Evolutionary conservation across 2,329 filamentous ascomycete species (phyloP), one percentile per base, ranked within the genome.

Genomic region (Lecanosticta acicola): DNA sequence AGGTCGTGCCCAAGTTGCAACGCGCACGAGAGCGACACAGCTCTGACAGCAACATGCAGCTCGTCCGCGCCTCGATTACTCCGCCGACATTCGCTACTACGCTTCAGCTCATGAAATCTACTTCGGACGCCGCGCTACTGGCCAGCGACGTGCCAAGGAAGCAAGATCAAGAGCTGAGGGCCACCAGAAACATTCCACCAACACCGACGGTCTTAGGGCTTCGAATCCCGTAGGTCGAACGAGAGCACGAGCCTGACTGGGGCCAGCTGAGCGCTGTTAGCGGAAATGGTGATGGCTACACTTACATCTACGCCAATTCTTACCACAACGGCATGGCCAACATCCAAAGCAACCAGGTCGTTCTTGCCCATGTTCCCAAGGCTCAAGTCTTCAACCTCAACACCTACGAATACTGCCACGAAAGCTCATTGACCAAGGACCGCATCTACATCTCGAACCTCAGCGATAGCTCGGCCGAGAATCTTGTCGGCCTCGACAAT

Each of bases 341-440:
- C 16, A n/a, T 5, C 33, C 11, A n/a, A n/a, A 35, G 16, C 16
- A 35, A 35, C 33, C 5, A 35, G 7, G 33, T 35, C 33, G 13
- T 35, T 7, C 13, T 35, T n/a, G 33, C 33, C 14, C 33, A n/a
- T 8, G 33, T 35, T n/a, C 33, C 33, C 5, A 35, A n/a, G 11
- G 33, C 33, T n/a, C 16, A n/a, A 35, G 33, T n/a, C 33, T 35
- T 35, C 33, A 17, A 35, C 16, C 33, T 35, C 33, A 35, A 35
- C 33, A 8, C 33, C 33, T 35, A 35, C 33, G 16, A n/a, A 7
- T 35, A 35, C 33, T 35, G 33, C 7, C 13, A 35, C 33, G 33
- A n/a, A 7, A 35, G 13, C 13, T 7, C 24, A 29, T 35, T n/a
- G 7, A 35, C 5, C 16, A 35, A n/a, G 13, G 14, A n/a, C 16